Evolutionary conservation across 148 eudicot genomes (phyloP), one percentile per base, ranked within the genome.

Genomic region (Nepenthes gracilis): DNA sequence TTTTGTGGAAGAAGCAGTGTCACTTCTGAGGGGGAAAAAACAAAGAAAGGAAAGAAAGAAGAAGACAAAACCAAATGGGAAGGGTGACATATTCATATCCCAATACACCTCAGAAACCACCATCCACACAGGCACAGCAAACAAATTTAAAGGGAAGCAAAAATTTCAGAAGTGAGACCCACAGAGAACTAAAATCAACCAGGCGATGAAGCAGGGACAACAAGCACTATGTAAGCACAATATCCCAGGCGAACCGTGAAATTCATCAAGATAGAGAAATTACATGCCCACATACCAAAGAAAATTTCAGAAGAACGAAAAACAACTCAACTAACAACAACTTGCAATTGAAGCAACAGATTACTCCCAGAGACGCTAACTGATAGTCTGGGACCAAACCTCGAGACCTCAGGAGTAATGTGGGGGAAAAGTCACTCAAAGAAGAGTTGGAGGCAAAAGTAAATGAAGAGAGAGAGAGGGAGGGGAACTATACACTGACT

Each of bases 241-340:
- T 12, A 49, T 0, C 13, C 53, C 11, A 49, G 8, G 53, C 53
- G 8, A 55, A 9, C 12, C 32, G 35, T 8, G 2, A 11, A 55
- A 33, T 2, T 33, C 0, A 8, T 1, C 10, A 33, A 52, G 36
- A 4, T 36, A 35, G 35, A 43, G 56, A 47, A 63, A 63, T 33
- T 40, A 36, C 65, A 67, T 47, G 54, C 68, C 68, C 77, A 67
- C 40, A 63, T 57, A 62, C 63, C 70, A 48, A 72, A 9, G 43
- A 36, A 49, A 45, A 57, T 56, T 33, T 9, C 59, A 40, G 12
- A 48, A 70, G 36, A 34, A 2, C 23, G 36, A 52, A 14, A 10
- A 45, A 10, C n/a, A 48, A 32, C 66, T 71, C 72, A 77, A 67
- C 72, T 55, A 57, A 70, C 69, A 77, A 67, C 67, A 70, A 59